Conservation (phyloP, 768 basidiomycete genomes). For the Pisolithus marmoratus region DNA sequence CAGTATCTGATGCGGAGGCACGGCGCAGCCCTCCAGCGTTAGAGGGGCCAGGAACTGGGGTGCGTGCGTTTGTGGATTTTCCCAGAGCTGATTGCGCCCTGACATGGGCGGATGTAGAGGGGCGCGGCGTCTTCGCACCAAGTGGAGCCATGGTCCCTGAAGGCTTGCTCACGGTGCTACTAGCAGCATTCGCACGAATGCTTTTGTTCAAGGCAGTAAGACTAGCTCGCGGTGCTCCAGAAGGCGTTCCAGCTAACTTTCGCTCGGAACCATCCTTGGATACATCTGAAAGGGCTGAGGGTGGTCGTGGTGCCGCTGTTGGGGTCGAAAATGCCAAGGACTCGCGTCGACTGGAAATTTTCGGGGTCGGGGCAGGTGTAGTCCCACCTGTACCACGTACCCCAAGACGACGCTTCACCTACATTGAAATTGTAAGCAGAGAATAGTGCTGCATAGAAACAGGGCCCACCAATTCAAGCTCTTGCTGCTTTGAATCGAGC, state of each 20-base stretch:
- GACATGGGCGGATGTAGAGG: constrained; percentile 28
- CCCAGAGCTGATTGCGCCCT: constrained; percentile 30
- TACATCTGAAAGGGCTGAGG: constrained; percentile 51
- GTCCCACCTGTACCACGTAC: constrained; percentile 51
- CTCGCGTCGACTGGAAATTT: constrained; percentile 40
- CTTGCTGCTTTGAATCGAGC: constrained; percentile 90
- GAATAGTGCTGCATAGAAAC: not conserved
- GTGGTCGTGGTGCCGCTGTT: constrained; percentile 37
- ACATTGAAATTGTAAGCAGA: constrained; percentile 1
- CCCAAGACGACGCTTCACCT: constrained; percentile 63
- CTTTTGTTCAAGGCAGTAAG: constrained; percentile 44
- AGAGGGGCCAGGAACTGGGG: constrained; percentile 3
- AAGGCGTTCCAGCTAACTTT: constrained; percentile 32
- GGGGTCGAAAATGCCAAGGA: constrained; percentile 56
- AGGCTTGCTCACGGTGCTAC: constrained; percentile 19
- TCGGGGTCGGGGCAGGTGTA: constrained; percentile 47
- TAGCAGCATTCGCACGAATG: constrained; percentile 36
- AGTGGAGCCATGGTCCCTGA: constrained; percentile 52
- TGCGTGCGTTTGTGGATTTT: constrained; percentile 12
- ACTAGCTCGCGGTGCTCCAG: constrained; percentile 22
- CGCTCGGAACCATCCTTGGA: constrained; percentile 33
- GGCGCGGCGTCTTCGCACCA: constrained; percentile 24
- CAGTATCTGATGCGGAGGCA: constrained; percentile 26
- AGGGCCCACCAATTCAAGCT: constrained; percentile 76
- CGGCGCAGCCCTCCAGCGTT: constrained; percentile 16